Evolutionary conservation across 2,329 filamentous ascomycete genomes (phyloP).

Genomic region (Fusarium sp.): DNA sequence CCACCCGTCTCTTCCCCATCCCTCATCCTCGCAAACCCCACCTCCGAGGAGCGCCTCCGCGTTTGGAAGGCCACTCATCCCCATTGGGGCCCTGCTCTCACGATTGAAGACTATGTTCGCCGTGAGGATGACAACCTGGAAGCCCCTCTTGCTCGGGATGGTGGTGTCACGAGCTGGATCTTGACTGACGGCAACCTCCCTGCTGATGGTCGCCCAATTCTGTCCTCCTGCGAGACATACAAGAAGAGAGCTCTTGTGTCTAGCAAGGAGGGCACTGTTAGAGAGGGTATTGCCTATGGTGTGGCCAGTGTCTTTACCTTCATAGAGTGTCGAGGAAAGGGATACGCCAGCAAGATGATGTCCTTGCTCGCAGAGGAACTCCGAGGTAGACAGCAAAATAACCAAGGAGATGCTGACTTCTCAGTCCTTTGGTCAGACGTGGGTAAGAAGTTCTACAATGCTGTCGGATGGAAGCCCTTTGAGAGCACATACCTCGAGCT

Average conservation of each 20-base stretch:
- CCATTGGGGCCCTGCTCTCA: slow-evolving; percentile 69
- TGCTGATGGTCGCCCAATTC: slow-evolving; percentile 60
- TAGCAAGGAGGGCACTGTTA: slow-evolving; percentile 45
- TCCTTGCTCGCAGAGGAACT: slow-evolving; percentile 66
- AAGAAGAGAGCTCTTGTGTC: slow-evolving; percentile 67
- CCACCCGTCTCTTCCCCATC: slow-evolving; percentile 36
- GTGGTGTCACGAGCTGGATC: slow-evolving; percentile 72
- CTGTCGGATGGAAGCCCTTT: slow-evolving; percentile 80
- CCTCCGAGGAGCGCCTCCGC: slow-evolving; percentile 61
- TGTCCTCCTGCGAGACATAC: slow-evolving; percentile 73
- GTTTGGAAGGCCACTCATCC: slow-evolving; percentile 67
- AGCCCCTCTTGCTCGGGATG: slow-evolving; percentile 66
- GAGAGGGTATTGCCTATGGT: slow-evolving; percentile 74
- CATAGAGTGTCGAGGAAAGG: slow-evolving; percentile 72
- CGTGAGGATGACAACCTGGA: slow-evolving; percentile 69
- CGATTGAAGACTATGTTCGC: slow-evolving; percentile 64
- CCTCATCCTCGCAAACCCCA: slow-evolving; percentile 64
- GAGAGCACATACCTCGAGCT: slow-evolving; percentile 78
- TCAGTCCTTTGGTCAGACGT: slow-evolving; percentile 90
- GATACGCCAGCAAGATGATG: slow-evolving; percentile 84
- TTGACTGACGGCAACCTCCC: slow-evolving; percentile 60
- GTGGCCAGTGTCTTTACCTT: slow-evolving; percentile 84
- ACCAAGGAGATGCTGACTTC: slow-evolving; percentile 62
- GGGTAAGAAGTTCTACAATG: slow-evolving; percentile 83
- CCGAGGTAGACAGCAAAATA: slow-evolving; percentile 36